phyloP scores from a whole-genome alignment of 139 green algal genomes.

The Chlamydomonas incerta region DNA sequence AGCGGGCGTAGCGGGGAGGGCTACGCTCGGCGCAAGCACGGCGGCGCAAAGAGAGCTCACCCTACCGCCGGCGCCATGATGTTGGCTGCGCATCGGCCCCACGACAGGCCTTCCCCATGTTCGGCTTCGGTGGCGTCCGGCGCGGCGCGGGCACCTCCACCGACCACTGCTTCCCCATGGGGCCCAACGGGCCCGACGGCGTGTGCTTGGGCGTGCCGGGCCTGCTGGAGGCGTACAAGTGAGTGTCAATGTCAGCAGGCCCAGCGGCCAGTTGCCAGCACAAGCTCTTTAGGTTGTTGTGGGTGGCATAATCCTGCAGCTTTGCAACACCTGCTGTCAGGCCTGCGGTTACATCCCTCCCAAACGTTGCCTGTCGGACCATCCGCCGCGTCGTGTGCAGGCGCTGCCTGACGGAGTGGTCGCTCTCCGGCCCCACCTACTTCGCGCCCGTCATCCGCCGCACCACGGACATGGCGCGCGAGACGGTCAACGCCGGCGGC shows the following conservation, averaged over 20 bases:
- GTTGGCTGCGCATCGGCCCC: too few species aligned
- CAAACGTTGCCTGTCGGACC: too few species aligned
- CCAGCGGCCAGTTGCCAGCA: too few species aligned
- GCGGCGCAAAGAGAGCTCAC: too few species aligned
- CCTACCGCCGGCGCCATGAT: too few species aligned
- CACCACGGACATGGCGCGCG: not conserved
- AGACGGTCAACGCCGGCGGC: not conserved
- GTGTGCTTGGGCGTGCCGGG: constrained; percentile 46
- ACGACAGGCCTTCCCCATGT: constrained; percentile 51
- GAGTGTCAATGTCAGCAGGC: not conserved
- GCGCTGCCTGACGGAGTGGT: not conserved
- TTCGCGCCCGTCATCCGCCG: constrained; percentile 60
- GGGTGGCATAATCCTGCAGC: too few species aligned
- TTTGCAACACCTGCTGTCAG: too few species aligned
- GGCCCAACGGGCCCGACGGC: constrained; percentile 29
- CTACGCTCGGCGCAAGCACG: too few species aligned
- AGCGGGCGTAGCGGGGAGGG: too few species aligned
- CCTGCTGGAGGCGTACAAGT: constrained; percentile 55
- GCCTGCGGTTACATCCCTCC: too few species aligned
- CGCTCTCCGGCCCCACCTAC: constrained; percentile 61
- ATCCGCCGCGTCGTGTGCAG: not conserved
- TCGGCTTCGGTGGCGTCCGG: constrained; percentile 59
- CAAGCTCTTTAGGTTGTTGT: too few species aligned
- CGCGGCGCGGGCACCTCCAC: not conserved
- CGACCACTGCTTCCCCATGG: constrained; percentile 59